Evolutionary conservation across 2,329 filamentous ascomycete species (phyloP).

Genomic region (Chrysoporthe puriensis): DNA sequence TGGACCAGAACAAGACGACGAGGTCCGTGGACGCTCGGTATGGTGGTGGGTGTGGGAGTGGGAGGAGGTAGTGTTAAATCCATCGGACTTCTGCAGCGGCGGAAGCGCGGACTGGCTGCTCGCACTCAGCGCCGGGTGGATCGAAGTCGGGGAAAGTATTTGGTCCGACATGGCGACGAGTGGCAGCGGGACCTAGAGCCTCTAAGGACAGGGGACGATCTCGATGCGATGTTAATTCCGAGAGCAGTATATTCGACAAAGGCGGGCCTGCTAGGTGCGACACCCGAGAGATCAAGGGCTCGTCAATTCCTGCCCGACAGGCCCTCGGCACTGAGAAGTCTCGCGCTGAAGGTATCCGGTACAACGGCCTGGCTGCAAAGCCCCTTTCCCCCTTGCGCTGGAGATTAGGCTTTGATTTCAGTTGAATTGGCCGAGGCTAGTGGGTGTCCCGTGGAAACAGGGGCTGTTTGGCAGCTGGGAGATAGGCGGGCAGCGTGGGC

Average conservation of each 20-base stretch:
- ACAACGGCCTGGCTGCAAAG: conserved; percentile 4
- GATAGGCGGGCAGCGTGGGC: conserved; percentile 7
- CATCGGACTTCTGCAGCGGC: conserved; percentile 32
- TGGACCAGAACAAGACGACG: conserved; percentile 26
- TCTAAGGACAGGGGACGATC: background rate
- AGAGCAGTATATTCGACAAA: background rate
- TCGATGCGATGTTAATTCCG: conserved; percentile 2
- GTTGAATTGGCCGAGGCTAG: conserved; percentile 16
- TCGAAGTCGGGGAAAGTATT: conserved; percentile 49
- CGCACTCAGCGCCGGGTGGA: conserved; percentile 54
- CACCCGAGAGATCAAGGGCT: background rate
- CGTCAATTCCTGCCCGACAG: background rate
- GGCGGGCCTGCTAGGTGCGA: background rate
- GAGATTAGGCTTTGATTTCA: conserved; percentile 16
- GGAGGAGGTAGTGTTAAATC: conserved; percentile 28
- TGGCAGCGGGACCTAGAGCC: background rate
- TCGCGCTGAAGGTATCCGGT: conserved; percentile 7
- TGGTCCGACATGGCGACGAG: conserved; percentile 42
- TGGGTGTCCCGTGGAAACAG: conserved; percentile 20
- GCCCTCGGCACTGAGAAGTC: conserved; percentile 2
- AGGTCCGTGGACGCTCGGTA: conserved; percentile 34
- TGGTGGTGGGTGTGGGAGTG: conserved; percentile 34
- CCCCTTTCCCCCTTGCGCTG: conserved; percentile 18
- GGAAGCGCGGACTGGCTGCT: conserved; percentile 29
- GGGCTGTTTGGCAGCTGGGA: conserved; percentile 19